Evolutionary conservation across 2,329 filamentous ascomycete species (phyloP).

Genomic region (Sclerotinia subarctica): DNA sequence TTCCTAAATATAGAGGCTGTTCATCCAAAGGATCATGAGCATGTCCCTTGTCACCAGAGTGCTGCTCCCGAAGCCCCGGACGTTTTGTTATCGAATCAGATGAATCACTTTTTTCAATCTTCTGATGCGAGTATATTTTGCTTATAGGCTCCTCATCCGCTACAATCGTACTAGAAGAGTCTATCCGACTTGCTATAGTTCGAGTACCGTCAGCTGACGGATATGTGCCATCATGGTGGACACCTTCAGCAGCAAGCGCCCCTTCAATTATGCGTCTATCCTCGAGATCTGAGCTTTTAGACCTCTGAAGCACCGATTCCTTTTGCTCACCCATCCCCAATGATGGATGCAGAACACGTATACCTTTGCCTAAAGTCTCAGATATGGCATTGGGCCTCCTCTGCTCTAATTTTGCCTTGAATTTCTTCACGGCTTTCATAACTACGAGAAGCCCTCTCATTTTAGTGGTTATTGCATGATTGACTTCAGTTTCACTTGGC

Average conservation of each 20-base stretch:
- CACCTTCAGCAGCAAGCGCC: slow-evolving; percentile 51
- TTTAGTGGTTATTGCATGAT: slow-evolving; percentile 83
- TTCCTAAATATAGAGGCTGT: slow-evolving; percentile 65
- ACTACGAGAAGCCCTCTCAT: slow-evolving; percentile 68
- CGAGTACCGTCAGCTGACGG: slow-evolving; percentile 28
- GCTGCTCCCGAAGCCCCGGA: slow-evolving; percentile 27
- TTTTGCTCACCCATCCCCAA: slow-evolving; percentile 44
- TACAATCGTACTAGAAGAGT: slow-evolving; percentile 21
- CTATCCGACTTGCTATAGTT: slow-evolving; percentile 14
- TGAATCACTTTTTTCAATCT: slow-evolving; percentile 25
- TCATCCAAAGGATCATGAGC: slow-evolving; percentile 63
- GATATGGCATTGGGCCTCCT: slow-evolving; percentile 52
- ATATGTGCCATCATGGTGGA: slow-evolving; percentile 46
- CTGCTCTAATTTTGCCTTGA: slow-evolving; percentile 69
- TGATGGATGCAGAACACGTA: slow-evolving; percentile 54
- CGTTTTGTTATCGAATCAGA: slow-evolving; percentile 4
- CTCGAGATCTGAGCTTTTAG: slow-evolving; percentile 50
- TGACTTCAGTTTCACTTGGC: slow-evolving; percentile 87
- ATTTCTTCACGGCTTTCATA: slow-evolving; percentile 89
- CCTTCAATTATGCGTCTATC: slow-evolving; percentile 49
- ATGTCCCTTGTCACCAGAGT: slow-evolving; percentile 53
- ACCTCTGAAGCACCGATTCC: slow-evolving; percentile 39
- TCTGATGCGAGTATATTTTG: not conserved
- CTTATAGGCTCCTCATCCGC: slow-evolving; percentile 4
- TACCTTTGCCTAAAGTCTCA: slow-evolving; percentile 56